Percentiles rank a stretch among this genome's conserved stretches.
Conservation (phyloP, 192 early-diverging fungal genomes). For the Podila clonocystis region DNA sequence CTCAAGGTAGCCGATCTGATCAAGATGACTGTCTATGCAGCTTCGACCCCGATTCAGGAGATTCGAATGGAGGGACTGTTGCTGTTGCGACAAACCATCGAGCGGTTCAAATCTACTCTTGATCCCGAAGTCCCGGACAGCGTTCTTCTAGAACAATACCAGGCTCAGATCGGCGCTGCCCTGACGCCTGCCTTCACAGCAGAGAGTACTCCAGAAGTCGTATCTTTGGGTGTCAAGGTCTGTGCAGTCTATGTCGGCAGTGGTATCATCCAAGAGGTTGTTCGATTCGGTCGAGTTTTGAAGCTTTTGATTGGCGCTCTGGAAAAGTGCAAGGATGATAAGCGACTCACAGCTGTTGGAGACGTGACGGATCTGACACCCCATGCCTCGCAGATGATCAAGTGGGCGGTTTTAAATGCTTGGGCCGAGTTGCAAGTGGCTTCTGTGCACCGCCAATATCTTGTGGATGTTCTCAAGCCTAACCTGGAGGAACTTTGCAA, state of each 20-base stretch:
- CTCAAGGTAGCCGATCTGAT: constrained; percentile 87
- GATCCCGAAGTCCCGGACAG: constrained; percentile 93
- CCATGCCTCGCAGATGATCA: constrained; percentile 84
- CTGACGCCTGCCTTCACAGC: constrained; percentile 86
- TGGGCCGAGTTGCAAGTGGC: constrained; percentile 85
- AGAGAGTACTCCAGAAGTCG: constrained; percentile 79
- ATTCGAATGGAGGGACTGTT: constrained; percentile 83
- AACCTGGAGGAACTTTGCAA: constrained; percentile 60
- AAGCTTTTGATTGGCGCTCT: constrained; percentile 76
- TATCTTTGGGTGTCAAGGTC: constrained; percentile 80
- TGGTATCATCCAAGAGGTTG: constrained; percentile 86
- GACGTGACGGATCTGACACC: constrained; percentile 69
- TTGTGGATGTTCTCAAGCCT: constrained; percentile 71
- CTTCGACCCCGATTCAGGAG: constrained; percentile 78
- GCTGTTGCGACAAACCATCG: constrained; percentile 82
- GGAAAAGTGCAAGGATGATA: constrained; percentile 73
- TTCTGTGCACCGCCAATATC: constrained; percentile 66
- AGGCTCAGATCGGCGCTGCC: constrained; percentile 93
- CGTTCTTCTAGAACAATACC: constrained; percentile 89
- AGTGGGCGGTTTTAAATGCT: constrained; percentile 77
- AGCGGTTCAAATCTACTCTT: constrained; percentile 62
- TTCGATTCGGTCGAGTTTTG: constrained; percentile 74
- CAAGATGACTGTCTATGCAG: constrained; percentile 89
- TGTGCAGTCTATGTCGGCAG: constrained; percentile 87
- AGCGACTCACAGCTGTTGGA: constrained; percentile 57